Evolutionary conservation across 176 grass and related monocot species (phyloP).

Genomic region (Microstegium vimineum): DNA sequence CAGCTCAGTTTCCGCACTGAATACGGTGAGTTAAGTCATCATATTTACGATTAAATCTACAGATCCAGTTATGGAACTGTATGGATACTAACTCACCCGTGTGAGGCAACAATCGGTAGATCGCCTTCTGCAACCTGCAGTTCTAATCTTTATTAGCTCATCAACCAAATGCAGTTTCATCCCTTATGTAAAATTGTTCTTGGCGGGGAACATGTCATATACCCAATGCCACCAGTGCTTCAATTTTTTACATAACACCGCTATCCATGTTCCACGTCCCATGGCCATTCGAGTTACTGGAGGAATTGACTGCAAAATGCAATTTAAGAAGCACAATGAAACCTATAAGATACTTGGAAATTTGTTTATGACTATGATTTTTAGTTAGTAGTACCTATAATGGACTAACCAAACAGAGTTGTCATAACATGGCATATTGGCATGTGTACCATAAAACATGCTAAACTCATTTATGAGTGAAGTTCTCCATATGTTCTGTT

Average conservation of each 20-base stretch:
- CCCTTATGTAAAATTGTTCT: slow-evolving; percentile 22
- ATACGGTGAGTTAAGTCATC: slow-evolving; percentile 14
- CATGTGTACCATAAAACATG: background rate
- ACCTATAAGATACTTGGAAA: background rate
- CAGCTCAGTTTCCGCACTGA: slow-evolving; percentile 68
- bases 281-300: slow-evolving; percentile 75
- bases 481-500: background rate
- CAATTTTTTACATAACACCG: slow-evolving; percentile 81
- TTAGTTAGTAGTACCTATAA: background rate
- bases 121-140: slow-evolving; percentile 88
- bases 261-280: slow-evolving; percentile 75
- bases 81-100: slow-evolving; percentile 59
- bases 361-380: background rate
- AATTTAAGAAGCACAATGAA: slow-evolving; percentile 10
- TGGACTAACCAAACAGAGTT: background rate
- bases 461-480: background rate
- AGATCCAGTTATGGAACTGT: slow-evolving; percentile 15
- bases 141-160: slow-evolving; percentile 44
- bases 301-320: slow-evolving; percentile 70
- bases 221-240: slow-evolving; percentile 99
- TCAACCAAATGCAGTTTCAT: slow-evolving; percentile 25
- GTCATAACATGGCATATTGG: background rate
- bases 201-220: slow-evolving; percentile 24
- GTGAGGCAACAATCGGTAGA: slow-evolving; percentile 75
- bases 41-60: slow-evolving; percentile 13